Evolutionary conservation across 106 monocot genomes (phyloP), one percentile per base, ranked within the genome.

Genomic region (Dioscorea dumetorum): DNA sequence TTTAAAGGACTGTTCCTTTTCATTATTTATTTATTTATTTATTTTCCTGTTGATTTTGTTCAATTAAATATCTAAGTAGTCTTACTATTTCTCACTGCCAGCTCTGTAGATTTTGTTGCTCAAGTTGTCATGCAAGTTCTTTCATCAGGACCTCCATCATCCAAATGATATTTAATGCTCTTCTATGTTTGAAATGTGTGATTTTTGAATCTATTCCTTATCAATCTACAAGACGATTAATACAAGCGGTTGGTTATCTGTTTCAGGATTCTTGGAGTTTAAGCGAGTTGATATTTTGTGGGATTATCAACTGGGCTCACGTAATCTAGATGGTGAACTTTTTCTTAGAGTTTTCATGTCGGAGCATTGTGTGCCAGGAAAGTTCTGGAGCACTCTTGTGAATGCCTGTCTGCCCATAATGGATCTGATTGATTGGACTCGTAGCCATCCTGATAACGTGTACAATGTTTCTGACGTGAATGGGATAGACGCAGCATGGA

Each of bases 361-460:
- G 11, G 77, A 92, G 24, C 57, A 60, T 67, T 90, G 87, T 67
- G 33, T 32, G 2, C 60, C 20, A 19, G 71, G 68, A 65, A 78
- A 67, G 14, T 80, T 84, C 32, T 99, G 97, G 97, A 70, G n/a
- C 31, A 59, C 76, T 74, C 50, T 99, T 57, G 73, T 74, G 61
- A 59, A 76, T 83, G 92, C 87, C 34, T 99, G 92, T 68, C 64
- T 90, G n/a, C 97, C 88, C 49, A 74, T 99, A 67, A 90, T 85
- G 82, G 85, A 77, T 35, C 74, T 92, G 67, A 99, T 99, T 69
- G 89, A 99, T 73, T 99, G 97, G 97, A 69, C 78, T 6, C 64
- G 74, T 17, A 92, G 97, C 33, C 87, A 77, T 69, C 97, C 97
- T 5, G 72, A 83, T 28, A 75, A 58, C 51, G 59, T 83, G 22